phyloP scores from a whole-genome alignment of 139 green algal genomes.

The Microglena sp. region DNA sequence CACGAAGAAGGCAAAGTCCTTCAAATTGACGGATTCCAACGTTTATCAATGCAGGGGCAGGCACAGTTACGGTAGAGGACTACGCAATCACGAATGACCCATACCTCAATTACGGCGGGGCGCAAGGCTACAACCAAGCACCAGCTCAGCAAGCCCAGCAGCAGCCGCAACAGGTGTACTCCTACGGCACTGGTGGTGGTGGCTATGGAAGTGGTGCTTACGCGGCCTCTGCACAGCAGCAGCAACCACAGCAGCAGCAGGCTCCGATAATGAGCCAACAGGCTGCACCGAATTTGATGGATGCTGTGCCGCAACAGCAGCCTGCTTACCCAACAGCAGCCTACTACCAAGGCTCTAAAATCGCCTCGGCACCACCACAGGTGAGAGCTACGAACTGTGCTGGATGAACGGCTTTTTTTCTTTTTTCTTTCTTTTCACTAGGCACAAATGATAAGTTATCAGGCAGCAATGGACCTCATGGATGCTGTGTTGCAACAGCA shows the following conservation, averaged over 20 bases:
- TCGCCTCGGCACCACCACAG: not conserved
- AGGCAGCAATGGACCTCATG: slow-evolving; percentile 1
- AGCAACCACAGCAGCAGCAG: slow-evolving; percentile 11
- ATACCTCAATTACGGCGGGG: not conserved
- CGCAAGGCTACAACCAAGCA: not conserved
- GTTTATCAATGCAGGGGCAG: not conserved
- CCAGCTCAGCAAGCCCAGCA: slow-evolving; percentile 16
- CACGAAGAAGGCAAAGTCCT: no score
- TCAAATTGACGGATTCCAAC: no score
- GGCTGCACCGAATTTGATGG: slow-evolving; percentile 30
- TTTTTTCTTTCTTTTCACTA: no score
- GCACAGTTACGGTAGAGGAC: no score
- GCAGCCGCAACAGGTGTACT: not conserved
- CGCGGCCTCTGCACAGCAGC: not conserved
- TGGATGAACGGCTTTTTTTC: no score
- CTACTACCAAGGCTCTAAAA: not conserved
- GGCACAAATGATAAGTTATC: slow-evolving; percentile 5
- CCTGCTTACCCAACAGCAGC: slow-evolving; percentile 44
- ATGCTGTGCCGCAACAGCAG: slow-evolving; percentile 39
- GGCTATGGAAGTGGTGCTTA: no score
- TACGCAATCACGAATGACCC: no score
- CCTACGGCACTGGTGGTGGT: not conserved
- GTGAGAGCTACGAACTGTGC: not conserved
- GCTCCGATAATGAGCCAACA: slow-evolving; percentile 2
- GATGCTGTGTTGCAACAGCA: slow-evolving; percentile 19